Percentiles rank a stretch among this genome's conserved stretches.
Conservation (phyloP, 2,329 filamentous ascomycete species). For the Monosporascus sp. region DNA sequence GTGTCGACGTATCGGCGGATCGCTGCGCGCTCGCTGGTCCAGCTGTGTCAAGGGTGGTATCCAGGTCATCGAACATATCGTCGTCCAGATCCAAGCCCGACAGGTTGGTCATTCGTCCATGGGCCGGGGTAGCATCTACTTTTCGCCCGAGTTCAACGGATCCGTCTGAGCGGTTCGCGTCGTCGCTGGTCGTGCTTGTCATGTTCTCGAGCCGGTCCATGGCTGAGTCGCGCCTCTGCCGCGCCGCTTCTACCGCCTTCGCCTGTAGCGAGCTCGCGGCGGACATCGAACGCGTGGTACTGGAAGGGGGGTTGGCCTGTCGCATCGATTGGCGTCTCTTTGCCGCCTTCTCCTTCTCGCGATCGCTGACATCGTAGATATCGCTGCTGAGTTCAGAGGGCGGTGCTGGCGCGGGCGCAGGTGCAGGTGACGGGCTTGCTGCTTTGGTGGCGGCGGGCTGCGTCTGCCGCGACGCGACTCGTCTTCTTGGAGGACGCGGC, state of each 20-base stretch:
- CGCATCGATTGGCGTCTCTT: slow-evolving; percentile 18
- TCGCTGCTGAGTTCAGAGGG: slow-evolving; percentile 17
- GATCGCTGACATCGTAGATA: slow-evolving; percentile 27
- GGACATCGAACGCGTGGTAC: slow-evolving; percentile 7
- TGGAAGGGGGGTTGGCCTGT: slow-evolving; percentile 3
- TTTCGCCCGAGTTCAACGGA: slow-evolving; percentile 18
- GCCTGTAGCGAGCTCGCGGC: slow-evolving; percentile 13
- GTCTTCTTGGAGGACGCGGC: slow-evolving; percentile 23
- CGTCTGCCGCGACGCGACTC: slow-evolving; percentile 16
- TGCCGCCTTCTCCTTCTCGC: slow-evolving; percentile 21
- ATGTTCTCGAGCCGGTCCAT: slow-evolving; percentile 26
- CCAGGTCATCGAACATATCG: slow-evolving; percentile 26
- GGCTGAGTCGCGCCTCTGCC: slow-evolving; percentile 23
- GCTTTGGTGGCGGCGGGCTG: slow-evolving; percentile 17
- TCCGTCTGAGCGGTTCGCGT: slow-evolving; percentile 5
- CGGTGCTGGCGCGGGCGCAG: slow-evolving; percentile 2
- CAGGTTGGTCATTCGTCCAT: slow-evolving; percentile 19
- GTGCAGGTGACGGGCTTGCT: slow-evolving; percentile 8
- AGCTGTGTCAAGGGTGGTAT: slow-evolving; percentile 24
- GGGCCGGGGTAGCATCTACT: slow-evolving; percentile 19
- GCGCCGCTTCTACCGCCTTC: slow-evolving; percentile 15
- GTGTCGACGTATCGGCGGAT: slow-evolving; percentile 25
- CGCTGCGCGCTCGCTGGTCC: slow-evolving; percentile 23
- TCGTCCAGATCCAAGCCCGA: slow-evolving; percentile 28
- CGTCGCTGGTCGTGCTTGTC: slow-evolving; percentile 21